Evolutionary conservation across 2,329 filamentous ascomycete genomes (phyloP), one percentile per base, ranked within the genome.

Genomic region (Ceratocystis papillata): DNA sequence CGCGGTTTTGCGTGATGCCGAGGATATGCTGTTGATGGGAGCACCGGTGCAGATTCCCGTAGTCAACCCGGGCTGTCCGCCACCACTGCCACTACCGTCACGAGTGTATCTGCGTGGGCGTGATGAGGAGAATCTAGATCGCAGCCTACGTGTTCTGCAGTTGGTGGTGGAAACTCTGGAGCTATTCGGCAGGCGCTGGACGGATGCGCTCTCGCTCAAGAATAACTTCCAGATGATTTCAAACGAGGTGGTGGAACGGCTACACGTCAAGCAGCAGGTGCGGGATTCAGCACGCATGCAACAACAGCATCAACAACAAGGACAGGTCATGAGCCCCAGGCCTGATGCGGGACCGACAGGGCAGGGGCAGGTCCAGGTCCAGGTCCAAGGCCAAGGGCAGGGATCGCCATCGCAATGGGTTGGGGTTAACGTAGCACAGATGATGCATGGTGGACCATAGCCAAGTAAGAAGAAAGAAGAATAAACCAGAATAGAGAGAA

Each of bases 111-210:
- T 74, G 15, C 71, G 70, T 10, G 73, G 72, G 45, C 72, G 76
- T 1, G 73, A 75, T 2, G 75, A 78, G 4, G 78, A 83, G 67
- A 83, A 83, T 68, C 71, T 84, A 7, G 78, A 82, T 20, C 77
- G 83, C 37, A 85, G 83, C 67, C 70, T 86, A 15, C 75, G 77
- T 33, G 83, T 82, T 65, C 73, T 87, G 0, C 79, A 81, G 64
- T 77, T 78, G 53, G 80, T 84, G 6, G 76, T 77, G 2, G 77
- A 81, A 68, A 83, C 81, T 0, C 73, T 87, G 20, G 77, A 75
- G 15, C 78, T 77, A n/a, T 86, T 82, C 67, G 83, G 83, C 44
- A 77, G 83, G 69, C 77, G 83, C 1, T 87, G 84, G 84, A 79
- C 79, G 2, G 79, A 84, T 67, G 81, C 82, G 1, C 75, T 78